A percentile compares a stretch with the other conserved stretches of the same genome.
Conservation (phyloP, 2,329 filamentous ascomycete genomes). For the Clathrospora elynae region DNA sequence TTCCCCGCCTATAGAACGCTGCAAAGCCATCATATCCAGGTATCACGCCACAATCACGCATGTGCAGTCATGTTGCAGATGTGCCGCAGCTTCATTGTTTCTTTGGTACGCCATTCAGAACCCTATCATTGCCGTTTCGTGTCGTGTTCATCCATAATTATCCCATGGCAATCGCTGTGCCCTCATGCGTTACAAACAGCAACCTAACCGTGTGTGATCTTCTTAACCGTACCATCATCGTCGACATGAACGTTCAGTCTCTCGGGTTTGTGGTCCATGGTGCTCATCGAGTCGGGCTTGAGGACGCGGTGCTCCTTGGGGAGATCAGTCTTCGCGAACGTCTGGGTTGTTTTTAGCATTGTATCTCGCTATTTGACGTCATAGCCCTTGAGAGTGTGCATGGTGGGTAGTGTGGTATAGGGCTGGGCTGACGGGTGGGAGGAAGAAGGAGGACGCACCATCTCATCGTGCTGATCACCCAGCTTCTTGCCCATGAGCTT, state of each 20-base stretch:
- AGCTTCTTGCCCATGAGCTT: conserved; percentile 60
- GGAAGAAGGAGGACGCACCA: conserved; percentile 40
- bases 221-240: conserved; percentile 56
- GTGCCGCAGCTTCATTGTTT: too few species aligned
- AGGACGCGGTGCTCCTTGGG: conserved; percentile 56
- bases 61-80: too few species aligned
- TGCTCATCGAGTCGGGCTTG: conserved; percentile 53
- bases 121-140: not conserved
- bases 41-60: too few species aligned
- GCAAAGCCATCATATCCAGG: too few species aligned
- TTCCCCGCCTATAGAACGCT: too few species aligned
- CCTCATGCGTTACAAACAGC: not conserved
- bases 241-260: conserved; percentile 57
- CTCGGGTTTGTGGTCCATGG: conserved; percentile 56
- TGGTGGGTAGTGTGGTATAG: not conserved
- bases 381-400: too few species aligned
- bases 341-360: conserved; percentile 37
- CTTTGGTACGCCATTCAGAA: too few species aligned
- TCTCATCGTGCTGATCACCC: conserved; percentile 53
- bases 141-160: not conserved
- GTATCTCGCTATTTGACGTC: not conserved
- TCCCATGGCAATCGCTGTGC: not conserved
- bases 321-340: conserved; percentile 57
- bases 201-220: conserved; percentile 53
- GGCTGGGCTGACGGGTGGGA: not conserved